Percentiles rank a stretch among this genome's conserved stretches.
phyloP scores from a whole-genome alignment of 2,329 filamentous ascomycete species.

The Hypoxylon sp. region DNA sequence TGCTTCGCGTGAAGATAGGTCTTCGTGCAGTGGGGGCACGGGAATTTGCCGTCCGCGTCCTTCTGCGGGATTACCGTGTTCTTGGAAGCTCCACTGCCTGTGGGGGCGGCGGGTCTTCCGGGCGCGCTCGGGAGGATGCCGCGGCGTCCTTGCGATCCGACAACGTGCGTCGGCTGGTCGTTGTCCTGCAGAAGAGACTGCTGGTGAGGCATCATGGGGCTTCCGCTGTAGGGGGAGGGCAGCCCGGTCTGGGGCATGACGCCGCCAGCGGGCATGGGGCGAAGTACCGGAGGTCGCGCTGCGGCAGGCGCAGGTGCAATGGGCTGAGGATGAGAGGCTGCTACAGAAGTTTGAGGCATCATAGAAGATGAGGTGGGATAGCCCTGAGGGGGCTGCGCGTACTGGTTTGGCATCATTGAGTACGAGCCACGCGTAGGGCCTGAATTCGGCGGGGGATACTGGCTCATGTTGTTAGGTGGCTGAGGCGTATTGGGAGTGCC shows the following conservation, averaged over 20 bases:
- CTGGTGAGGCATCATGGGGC: constrained; percentile 61
- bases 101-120: constrained; percentile 79
- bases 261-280: constrained; percentile 75
- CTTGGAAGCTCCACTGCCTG: constrained; percentile 75
- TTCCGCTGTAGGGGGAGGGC: constrained; percentile 67
- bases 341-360: constrained; percentile 71
- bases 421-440: constrained; percentile 57
- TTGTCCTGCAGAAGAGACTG: constrained; percentile 62
- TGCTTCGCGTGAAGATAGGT: constrained; percentile 98
- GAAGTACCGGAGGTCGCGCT: constrained; percentile 66
- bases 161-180: constrained; percentile 84
- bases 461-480: constrained; percentile 60
- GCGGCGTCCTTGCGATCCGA: constrained; percentile 90
- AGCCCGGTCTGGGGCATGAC: constrained; percentile 66
- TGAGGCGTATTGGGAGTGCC: constrained; percentile 70
- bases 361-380: constrained; percentile 66
- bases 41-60: constrained; percentile 97
- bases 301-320: constrained; percentile 75
- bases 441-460: constrained; percentile 43
- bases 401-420: constrained; percentile 63
- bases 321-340: constrained; percentile 75
- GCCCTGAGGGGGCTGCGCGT: constrained; percentile 61
- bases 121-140: constrained; percentile 92
- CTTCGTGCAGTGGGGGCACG: constrained; percentile 97
- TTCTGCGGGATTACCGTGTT: constrained; percentile 88